These are phyloP conservation scores for Ophiostoma perfectum DNA, from an alignment of 2,329 filamentous ascomycete genomes.

Conservation along the genomic window DNA sequence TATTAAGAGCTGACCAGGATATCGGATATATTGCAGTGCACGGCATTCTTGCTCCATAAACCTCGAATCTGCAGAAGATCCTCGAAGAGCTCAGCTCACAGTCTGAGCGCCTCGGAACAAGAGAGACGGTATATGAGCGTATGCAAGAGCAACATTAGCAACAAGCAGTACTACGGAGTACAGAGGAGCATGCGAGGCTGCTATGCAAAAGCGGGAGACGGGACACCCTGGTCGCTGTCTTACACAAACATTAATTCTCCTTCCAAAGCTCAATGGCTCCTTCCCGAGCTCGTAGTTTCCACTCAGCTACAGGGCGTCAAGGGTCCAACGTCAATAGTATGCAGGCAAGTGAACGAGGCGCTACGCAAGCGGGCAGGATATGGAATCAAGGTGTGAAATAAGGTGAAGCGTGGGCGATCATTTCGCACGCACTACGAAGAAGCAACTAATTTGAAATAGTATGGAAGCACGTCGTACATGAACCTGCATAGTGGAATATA, in stretches of 20 bases:
- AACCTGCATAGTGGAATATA: background rate
- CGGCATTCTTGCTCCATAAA: too few species aligned
- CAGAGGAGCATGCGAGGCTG: background rate
- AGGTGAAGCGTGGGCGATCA: background rate
- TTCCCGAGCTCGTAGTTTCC: background rate
- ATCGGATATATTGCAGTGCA: too few species aligned
- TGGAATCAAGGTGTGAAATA: slow-evolving; percentile 1
- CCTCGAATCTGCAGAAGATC: too few species aligned
- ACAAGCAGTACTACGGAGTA: too few species aligned
- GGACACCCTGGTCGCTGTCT: background rate
- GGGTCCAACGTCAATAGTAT: background rate
- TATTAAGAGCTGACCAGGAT: too few species aligned
- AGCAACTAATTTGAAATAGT: background rate
- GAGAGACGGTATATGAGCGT: background rate
- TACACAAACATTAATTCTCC: slow-evolving; percentile 4
- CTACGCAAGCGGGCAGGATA: background rate
- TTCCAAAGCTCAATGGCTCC: background rate
- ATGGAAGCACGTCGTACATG: background rate
- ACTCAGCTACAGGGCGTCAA: background rate
- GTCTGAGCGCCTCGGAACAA: too few species aligned
- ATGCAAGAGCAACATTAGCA: too few species aligned
- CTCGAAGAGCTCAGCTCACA: too few species aligned
- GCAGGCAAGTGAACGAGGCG: background rate
- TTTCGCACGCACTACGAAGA: background rate
- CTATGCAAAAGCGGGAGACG: background rate